phyloP scores from a whole-genome alignment of 768 basidiomycete species.

The Trametes villosa region DNA sequence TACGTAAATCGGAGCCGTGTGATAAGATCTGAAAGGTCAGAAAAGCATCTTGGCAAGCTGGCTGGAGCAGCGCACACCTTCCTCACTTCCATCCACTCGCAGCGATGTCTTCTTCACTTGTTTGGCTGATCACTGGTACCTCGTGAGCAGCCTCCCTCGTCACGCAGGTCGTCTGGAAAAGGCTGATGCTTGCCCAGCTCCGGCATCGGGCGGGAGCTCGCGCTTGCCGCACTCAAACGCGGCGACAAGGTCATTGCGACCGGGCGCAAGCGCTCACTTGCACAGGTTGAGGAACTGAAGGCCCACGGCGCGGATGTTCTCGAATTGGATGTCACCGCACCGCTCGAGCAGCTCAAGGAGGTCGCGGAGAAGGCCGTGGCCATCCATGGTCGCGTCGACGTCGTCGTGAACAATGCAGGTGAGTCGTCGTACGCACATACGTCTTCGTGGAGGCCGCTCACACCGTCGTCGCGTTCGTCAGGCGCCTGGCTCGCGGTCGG shows the following conservation, averaged over 20 bases:
- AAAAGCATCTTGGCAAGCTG: not conserved
- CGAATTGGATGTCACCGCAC: slow-evolving; percentile 33
- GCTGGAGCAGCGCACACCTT: not conserved
- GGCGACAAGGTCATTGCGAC: slow-evolving; percentile 29
- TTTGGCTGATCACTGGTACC: not conserved
- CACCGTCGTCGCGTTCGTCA: not conserved
- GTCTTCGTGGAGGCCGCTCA: not conserved
- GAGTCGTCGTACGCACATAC: not conserved
- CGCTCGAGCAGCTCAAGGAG: slow-evolving; percentile 21
- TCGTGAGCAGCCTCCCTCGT: not conserved
- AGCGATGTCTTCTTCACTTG: not conserved
- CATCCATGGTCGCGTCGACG: slow-evolving; percentile 26
- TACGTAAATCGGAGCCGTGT: not conserved
- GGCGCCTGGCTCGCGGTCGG: not conserved
- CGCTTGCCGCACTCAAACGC: slow-evolving; percentile 17
- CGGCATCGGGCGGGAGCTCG: slow-evolving; percentile 25
- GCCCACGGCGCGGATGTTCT: slow-evolving; percentile 29
- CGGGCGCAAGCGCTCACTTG: slow-evolving; percentile 11
- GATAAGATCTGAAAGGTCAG: not conserved
- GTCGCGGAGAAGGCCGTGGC: slow-evolving; percentile 28
- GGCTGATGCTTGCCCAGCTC: not conserved
- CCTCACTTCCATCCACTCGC: not conserved
- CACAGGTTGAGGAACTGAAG: slow-evolving; percentile 37
- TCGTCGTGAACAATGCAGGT: slow-evolving; percentile 24
- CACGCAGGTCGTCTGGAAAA: not conserved